Evolutionary conservation across 306 rosid genomes (phyloP).

Genomic region (Quercus gilva): DNA sequence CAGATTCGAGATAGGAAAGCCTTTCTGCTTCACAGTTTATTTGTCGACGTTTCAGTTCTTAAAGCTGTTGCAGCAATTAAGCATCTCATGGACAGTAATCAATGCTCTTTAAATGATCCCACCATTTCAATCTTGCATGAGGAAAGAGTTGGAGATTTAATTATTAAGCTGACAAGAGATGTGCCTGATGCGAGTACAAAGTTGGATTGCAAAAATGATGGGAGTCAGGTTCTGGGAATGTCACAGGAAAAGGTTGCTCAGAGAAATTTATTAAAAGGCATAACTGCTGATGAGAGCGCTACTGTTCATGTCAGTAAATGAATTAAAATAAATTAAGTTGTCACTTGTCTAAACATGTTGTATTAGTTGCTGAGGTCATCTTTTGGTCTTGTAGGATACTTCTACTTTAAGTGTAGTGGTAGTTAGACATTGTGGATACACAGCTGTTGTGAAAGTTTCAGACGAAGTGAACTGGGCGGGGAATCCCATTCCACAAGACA

Average conservation of each 20-base stretch:
- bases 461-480: constrained; percentile 53
- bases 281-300: constrained; percentile 98
- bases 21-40: constrained; percentile 91
- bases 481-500: constrained; percentile 52
- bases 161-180: constrained; percentile 73
- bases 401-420: constrained; percentile 83
- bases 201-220: constrained; percentile 85
- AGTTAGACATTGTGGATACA: constrained; percentile 87
- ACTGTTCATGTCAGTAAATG: constrained; percentile 83
- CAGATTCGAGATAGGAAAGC: constrained; percentile 92
- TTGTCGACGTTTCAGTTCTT: constrained; percentile 78
- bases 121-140: constrained; percentile 41
- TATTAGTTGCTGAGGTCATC: constrained; percentile 14
- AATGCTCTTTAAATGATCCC: constrained; percentile 32
- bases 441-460: constrained; percentile 87
- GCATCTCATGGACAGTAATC: constrained; percentile 41
- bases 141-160: constrained; percentile 72
- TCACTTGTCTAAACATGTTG: not conserved
- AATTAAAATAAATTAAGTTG: constrained; percentile 2
- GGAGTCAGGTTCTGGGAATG: constrained; percentile 70
- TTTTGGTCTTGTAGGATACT: constrained; percentile 67
- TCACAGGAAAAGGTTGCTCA: constrained; percentile 68
- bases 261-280: constrained; percentile 94
- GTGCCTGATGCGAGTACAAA: constrained; percentile 72
- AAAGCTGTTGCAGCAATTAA: constrained; percentile 77